Evolutionary conservation across 164 flowering plant genomes (phyloP), one percentile per base, ranked within the genome.

Genomic region (Warburgia ugandensis): DNA sequence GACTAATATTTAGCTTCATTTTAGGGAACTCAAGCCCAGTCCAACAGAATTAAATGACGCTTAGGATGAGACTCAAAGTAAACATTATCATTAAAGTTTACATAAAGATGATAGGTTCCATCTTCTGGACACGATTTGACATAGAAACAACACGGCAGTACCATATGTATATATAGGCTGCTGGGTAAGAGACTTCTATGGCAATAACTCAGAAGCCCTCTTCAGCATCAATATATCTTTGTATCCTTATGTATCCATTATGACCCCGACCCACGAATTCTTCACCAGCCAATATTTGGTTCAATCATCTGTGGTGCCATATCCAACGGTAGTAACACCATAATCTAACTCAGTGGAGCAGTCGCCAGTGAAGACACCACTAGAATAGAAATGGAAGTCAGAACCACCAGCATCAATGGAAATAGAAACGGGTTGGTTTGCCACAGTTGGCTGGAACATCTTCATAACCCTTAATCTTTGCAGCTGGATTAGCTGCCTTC

Each of bases 261-360:
- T n/a, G n/a, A n/a, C n/a, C n/a, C n/a, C 70, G 62, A n/a, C n/a
- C n/a, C n/a, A 22, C 2, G 59, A 55, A 26, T 55, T 55, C 50
- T 55, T 55, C 28, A 45, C 59, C n/a, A 55, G 29, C 50, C 50
- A 58, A 50, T 32, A 50, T 32, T 30, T 32, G 17, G 17, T 42
- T 14, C 59, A 50, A 25, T 55, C 48, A 3, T 5, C 19, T 22
- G n/a, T 22, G 5, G 40, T 25, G 13, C 59, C 49, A 45, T 55
- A 55, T 6, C 59, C 59, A 23, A 55, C 59, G 33, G 20, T 13
- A 6, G 59, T 25, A 10, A 55, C 50, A 1, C 41, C 59, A 55
- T 55, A 50, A 19, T 44, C 36, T 4, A 45, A 29, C 13, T 55
- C 19, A 6, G 50, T 55, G 20, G 50, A 50, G 32, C 59, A 55